Evolutionary conservation across 2,329 filamentous ascomycete genomes (phyloP).

Genomic region (Stagonosporopsis tanaceti): DNA sequence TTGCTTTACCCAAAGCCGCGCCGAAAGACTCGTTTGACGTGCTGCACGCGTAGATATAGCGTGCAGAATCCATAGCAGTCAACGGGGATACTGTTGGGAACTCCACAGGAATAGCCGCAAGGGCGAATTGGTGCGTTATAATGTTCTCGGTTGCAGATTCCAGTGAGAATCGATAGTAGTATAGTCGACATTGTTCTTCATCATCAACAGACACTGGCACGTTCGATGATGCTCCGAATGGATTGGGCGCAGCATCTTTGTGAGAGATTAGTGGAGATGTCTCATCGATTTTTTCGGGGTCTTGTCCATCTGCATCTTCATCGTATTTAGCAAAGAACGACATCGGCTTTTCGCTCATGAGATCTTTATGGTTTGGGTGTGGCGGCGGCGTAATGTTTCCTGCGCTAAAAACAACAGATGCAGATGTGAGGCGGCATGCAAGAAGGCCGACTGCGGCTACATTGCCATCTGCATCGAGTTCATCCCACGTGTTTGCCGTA

Average conservation of each 20-base stretch:
- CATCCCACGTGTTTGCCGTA: conserved; percentile 75
- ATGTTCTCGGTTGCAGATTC: conserved; percentile 36
- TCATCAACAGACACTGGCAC: conserved; percentile 53
- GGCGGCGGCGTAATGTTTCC: conserved; percentile 67
- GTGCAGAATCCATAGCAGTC: conserved; percentile 64
- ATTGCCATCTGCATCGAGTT: conserved; percentile 43
- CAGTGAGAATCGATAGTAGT: conserved; percentile 71
- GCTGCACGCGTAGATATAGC: conserved; percentile 73
- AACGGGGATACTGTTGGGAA: conserved; percentile 68
- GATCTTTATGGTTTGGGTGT: conserved; percentile 35
- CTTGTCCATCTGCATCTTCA: conserved; percentile 35
- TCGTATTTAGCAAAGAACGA: conserved; percentile 59
- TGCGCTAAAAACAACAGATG: conserved; percentile 69
- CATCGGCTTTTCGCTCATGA: conserved; percentile 49
- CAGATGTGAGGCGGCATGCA: conserved; percentile 71
- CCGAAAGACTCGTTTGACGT: conserved; percentile 65
- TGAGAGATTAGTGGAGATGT: conserved; percentile 30
- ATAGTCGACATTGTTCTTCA: conserved; percentile 72
- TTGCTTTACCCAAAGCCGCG: conserved; percentile 68
- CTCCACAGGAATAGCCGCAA: conserved; percentile 72
- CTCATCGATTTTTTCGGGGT: conserved; percentile 40
- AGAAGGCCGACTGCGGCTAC: conserved; percentile 66
- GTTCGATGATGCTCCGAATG: conserved; percentile 20
- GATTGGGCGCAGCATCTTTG: conserved; percentile 4
- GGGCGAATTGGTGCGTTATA: conserved; percentile 70